Base-by-base conservation (phyloP, 805 yeast species). In the Yamadazyma philogaea region DNA sequence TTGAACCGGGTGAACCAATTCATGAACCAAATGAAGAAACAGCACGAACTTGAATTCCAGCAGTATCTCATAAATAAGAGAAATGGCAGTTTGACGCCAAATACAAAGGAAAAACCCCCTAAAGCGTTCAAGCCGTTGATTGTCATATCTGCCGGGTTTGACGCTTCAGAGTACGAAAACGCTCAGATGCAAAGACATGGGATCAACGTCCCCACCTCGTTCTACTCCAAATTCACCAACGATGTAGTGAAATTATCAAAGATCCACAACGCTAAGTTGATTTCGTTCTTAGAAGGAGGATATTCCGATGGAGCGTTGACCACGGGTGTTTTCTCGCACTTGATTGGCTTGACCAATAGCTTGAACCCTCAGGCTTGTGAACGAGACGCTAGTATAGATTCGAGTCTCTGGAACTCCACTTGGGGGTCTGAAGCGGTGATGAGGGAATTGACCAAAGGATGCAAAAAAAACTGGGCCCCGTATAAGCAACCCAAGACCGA, bases 121-220 rank as follows among this genome's bases (percentile, higher is more conserved):
- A 63, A 56, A 6, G 60, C 65, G 0, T 68, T 65, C 52, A 68
- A 66, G 46, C 73, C 76, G 8, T 51, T 86, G 45, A 77, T 87
- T 2, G 74, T 83, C n/a, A 71, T 87, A 1, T 85, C 95, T 34
- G 90, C 95, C 0, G 96, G 96, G 1, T 87, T 87, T 58, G 96
- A 87, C 63, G 95, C 93, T 2, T 80, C 86, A 14, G 96, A 87
- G 57, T 82, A 76, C 59, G 96, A 87, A 56, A 81, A 81, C 44
- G 78, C 78, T n/a, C 77, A 82, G 38, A 87, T 87, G 95, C 95
- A 87, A 61, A 69, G 95, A 41, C 95, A 87, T 58, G 79, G 79
- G 0, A 87, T 84, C 19, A 81, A 82, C 53, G 88, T 87, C 8
- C 96, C 96, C 3, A 85, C 95, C 0, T 76, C 82, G 15, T 87